Percentiles rank a stretch among this genome's conserved stretches.
phyloP scores from a whole-genome alignment of 805 yeast genomes.

The Zygosaccharomyces bailii region DNA sequence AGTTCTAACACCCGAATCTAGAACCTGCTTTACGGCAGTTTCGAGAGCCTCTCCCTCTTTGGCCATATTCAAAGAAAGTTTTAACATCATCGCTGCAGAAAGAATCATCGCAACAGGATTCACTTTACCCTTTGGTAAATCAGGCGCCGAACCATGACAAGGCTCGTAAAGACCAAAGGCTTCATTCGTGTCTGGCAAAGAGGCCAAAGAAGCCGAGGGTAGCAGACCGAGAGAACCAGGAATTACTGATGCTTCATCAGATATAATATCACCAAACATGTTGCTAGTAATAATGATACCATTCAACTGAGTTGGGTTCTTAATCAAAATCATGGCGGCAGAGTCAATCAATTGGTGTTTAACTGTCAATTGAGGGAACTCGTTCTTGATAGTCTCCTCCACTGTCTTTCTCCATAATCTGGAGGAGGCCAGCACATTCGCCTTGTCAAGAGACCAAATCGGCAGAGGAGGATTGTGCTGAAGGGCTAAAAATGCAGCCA shows the following conservation, averaged over 20 bases:
- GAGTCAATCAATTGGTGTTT: conserved; percentile 97
- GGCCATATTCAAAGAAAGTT: conserved; percentile 76
- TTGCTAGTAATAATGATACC: conserved; percentile 91
- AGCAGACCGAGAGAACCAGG: conserved; percentile 96
- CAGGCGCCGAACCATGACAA: conserved; percentile 98
- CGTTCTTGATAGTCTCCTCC: conserved; percentile 74
- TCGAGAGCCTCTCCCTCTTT: conserved; percentile 88
- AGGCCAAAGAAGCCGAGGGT: conserved; percentile 92
- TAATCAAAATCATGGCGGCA: conserved; percentile 96
- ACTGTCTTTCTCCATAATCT: conserved; percentile 96
- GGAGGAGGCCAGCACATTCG: conserved; percentile 93
- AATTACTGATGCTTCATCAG: conserved; percentile 96
- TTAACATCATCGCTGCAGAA: conserved; percentile 96
- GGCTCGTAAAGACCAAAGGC: conserved; percentile 98
- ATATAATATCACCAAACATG: conserved; percentile 97
- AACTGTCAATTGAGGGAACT: conserved; percentile 82
- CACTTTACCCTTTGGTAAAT: conserved; percentile 78
- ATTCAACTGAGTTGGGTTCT: conserved; percentile 85
- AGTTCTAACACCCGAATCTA: conserved; percentile 83
- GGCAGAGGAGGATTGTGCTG: conserved; percentile 94
- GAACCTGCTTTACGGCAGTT: conserved; percentile 76
- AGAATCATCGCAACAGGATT: conserved; percentile 94
- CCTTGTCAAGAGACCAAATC: conserved; percentile 94
- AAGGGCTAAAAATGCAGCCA: conserved; percentile 96
- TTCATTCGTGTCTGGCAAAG: conserved; percentile 90